phyloP scores from a whole-genome alignment of 2,329 filamentous ascomycete genomes.

The Graphilbum ipis-grandicollis region DNA sequence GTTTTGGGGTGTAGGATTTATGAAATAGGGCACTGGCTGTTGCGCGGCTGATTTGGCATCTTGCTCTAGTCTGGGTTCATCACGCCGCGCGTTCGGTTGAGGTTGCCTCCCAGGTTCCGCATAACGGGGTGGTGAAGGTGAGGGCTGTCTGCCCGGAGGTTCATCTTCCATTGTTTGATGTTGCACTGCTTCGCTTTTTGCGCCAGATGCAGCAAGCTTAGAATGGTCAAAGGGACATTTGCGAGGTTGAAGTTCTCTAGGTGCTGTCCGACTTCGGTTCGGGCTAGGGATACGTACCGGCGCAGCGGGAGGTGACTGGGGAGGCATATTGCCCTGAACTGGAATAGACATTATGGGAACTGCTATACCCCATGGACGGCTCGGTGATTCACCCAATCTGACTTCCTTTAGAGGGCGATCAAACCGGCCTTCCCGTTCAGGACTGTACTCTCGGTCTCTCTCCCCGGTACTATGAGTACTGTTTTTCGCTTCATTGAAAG shows the following conservation, averaged over 20 bases:
- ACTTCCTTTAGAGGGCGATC: conserved; percentile 76
- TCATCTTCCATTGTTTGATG: neutral
- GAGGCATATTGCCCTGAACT: conserved; percentile 19
- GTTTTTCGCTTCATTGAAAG: too few species aligned
- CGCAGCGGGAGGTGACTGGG: conserved; percentile 39
- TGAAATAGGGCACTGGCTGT: conserved; percentile 24
- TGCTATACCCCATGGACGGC: conserved; percentile 79
- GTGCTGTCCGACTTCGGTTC: conserved; percentile 2
- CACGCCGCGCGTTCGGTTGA: too few species aligned
- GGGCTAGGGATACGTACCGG: conserved; percentile 32
- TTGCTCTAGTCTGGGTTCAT: too few species aligned
- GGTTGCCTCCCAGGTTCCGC: too few species aligned
- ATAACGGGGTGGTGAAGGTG: too few species aligned
- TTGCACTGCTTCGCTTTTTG: conserved; percentile 1
- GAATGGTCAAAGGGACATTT: conserved; percentile 39
- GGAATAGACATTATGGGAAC: conserved; percentile 38
- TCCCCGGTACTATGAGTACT: too few species aligned
- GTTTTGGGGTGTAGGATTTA: conserved; percentile 18
- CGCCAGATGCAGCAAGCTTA: conserved; percentile 10
- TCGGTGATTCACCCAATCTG: conserved; percentile 84
- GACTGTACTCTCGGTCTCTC: conserved; percentile 23
- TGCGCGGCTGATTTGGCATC: neutral
- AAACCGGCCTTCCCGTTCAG: conserved; percentile 49
- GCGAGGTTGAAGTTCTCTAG: conserved; percentile 5
- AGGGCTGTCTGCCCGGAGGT: too few species aligned